These are phyloP conservation scores for Lactarius psammicola DNA, from an alignment of 768 basidiomycete species.

Conservation along the genomic window DNA sequence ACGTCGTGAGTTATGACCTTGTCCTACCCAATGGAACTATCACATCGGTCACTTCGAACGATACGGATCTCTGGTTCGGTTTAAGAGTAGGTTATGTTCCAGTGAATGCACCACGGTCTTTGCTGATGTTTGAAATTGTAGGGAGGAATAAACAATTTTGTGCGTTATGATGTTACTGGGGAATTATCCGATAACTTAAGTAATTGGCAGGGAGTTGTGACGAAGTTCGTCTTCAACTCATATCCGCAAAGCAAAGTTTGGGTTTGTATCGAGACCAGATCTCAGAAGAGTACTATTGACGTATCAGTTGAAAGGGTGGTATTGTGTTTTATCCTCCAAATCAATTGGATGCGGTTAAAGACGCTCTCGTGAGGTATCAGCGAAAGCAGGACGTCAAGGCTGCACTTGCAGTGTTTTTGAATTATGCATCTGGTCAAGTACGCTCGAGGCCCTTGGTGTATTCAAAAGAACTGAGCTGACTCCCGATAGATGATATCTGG, in stretches of 20 bases:
- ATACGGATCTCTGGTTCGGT: constrained; percentile 15
- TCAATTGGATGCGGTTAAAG: background rate
- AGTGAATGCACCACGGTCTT: background rate
- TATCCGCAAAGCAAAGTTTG: constrained; percentile 32
- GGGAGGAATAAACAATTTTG: background rate
- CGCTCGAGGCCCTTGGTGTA: background rate
- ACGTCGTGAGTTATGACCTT: constrained; percentile 33
- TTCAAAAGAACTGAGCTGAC: background rate
- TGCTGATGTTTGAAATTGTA: background rate
- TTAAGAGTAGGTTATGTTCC: constrained; percentile 2
- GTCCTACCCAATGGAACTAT: constrained; percentile 34
- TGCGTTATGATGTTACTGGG: background rate
- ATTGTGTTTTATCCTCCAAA: background rate
- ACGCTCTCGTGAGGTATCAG: background rate
- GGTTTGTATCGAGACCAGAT: background rate
- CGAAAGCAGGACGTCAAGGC: background rate
- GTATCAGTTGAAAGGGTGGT: background rate
- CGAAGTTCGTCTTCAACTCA: constrained; percentile 29
- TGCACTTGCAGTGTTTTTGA: background rate
- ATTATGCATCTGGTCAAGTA: background rate
- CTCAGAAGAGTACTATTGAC: background rate
- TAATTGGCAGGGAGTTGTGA: constrained; percentile 13
- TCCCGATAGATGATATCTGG: background rate
- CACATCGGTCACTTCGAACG: background rate
- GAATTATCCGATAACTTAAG: background rate